Base-by-base conservation (phyloP, 2,329 filamentous ascomycete genomes). In the Claviceps cyperi region DNA sequence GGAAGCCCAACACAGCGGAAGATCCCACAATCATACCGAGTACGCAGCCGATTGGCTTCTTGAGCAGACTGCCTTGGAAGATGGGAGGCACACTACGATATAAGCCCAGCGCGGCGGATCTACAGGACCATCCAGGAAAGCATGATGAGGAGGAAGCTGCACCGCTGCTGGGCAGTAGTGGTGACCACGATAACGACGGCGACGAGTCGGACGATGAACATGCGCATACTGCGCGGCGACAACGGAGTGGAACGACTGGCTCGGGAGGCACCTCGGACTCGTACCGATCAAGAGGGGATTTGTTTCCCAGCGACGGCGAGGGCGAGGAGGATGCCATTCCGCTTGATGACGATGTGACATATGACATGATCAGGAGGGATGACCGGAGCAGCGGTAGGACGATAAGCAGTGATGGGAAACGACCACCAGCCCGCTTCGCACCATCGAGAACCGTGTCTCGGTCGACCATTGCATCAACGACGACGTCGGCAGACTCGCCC, bases 321-420 rank as follows among this genome's bases (percentile, higher is more conserved):
- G 88, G 90, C 49, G 88, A 94, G 55, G 90, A 94, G 63, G 91
- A 97, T 66, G 91, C 91, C 1, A 80, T 95, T n/a, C 86, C 89
- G 13, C 69, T 97, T 17, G 87, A 91, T 58, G 91, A 96, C 61
- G 90, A 96, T 60, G 94, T 97, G 58, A 86, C 89, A 2, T 82
- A 94, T 63, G 80, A 82, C 3, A 73, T 96, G 53, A 83, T 89
- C 53, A 78, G 84, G 48, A 80, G 84, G 56, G 88, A 92, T 51
- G 84, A 88, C 59, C 76, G 77, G 44, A 83, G 82, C 56, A 89
- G 84, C 58, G 63, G 62, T 32, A 61, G 54, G 47, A 80, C 76
- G 21, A 67, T 68, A 53, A 77, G 74, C 54, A 81, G 75, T 56
- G 81, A 80, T 55, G 78, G 78, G 1, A 81, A 81, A 59, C 67